Conservation (phyloP, 2,329 filamentous ascomycete genomes). For the Rhynchosporium graminicola region DNA sequence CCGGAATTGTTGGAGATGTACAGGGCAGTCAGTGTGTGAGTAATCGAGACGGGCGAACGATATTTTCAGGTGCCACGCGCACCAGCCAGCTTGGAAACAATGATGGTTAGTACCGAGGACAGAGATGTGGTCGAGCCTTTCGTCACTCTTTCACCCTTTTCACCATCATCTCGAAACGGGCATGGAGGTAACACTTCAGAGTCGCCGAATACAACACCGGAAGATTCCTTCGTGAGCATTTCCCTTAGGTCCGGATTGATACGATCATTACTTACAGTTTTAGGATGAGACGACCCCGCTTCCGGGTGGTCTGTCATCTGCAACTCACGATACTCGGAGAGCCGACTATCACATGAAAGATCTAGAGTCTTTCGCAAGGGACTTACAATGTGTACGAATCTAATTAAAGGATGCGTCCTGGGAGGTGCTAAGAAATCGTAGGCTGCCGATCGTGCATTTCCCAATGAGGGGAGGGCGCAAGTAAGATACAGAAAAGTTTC, state of each 20-base stretch:
- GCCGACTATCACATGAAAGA: constrained; percentile 21
- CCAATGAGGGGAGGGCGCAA: constrained; percentile 21
- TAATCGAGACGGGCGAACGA: background rate
- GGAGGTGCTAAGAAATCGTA: constrained; percentile 9
- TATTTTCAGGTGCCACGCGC: background rate
- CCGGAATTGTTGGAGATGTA: background rate
- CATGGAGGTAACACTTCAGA: constrained; percentile 11
- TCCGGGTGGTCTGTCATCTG: constrained; percentile 3
- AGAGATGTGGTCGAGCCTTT: constrained; percentile 9
- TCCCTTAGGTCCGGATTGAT: background rate
- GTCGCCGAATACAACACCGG: constrained; percentile 12
- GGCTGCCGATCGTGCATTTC: constrained; percentile 33
- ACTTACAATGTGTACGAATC: constrained; percentile 18
- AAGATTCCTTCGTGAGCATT: constrained; percentile 18
- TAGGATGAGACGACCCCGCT: constrained; percentile 22
- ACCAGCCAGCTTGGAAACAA: background rate
- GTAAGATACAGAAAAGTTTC: constrained; percentile 31
- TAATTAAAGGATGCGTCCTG: background rate
- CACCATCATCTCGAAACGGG: background rate
- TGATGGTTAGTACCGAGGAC: background rate
- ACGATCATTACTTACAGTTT: background rate
- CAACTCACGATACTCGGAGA: constrained; percentile 21
- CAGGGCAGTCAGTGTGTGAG: background rate
- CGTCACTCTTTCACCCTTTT: constrained; percentile 13
- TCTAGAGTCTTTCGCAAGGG: constrained; percentile 17